A percentile compares a stretch with the other conserved stretches of the same genome.
Evolutionary conservation across 2,329 filamentous ascomycete genomes (phyloP).

Genomic region (Gremmenia infestans): DNA sequence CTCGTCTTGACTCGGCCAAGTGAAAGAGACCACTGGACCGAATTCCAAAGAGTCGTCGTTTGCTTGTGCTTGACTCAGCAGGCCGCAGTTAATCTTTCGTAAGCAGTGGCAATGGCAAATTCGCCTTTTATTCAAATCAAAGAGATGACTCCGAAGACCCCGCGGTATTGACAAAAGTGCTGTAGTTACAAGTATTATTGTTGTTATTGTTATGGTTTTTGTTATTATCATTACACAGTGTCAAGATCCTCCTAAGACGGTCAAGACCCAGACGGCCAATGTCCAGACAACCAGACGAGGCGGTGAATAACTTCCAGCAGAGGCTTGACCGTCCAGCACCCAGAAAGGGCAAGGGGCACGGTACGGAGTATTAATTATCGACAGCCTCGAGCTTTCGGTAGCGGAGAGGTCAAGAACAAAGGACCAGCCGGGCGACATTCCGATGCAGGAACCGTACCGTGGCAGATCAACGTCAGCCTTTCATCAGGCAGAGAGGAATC

Average conservation of each 20-base stretch:
- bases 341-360: not conserved
- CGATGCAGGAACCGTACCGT: not conserved
- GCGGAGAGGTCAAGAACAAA: not conserved
- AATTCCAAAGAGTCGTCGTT: no score
- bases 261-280: not conserved
- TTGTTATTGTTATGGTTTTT: not conserved
- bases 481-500: not conserved
- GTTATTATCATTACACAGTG: not conserved
- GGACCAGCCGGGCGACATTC: not conserved
- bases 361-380: not conserved
- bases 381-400: not conserved
- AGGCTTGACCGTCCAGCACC: not conserved
- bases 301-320: constrained; percentile 9
- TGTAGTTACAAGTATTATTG: not conserved
- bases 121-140: not conserved
- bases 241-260: not conserved
- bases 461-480: not conserved
- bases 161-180: constrained; percentile 4
- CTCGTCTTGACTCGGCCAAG: not conserved
- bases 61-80: constrained; percentile 1
- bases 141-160: not conserved
- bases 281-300: constrained; percentile 15
- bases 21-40: not conserved
- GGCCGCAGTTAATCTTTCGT: not conserved
- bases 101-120: constrained; percentile 4